phyloP scores from a whole-genome alignment of 75 land plant genomes.

The Larix kaempferi region DNA sequence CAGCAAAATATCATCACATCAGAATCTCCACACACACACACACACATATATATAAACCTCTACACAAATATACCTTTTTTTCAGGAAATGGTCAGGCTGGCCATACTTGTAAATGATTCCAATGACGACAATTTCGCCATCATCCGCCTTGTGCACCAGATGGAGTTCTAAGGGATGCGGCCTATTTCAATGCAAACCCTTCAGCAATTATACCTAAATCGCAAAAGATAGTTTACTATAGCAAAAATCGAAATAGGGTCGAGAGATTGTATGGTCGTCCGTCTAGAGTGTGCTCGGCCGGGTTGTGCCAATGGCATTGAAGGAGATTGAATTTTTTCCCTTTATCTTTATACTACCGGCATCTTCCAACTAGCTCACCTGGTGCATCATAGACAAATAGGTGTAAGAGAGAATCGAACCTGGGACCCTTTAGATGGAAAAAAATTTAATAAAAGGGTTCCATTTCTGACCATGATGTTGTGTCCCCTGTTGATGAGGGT shows the following conservation, averaged over 20 bases:
- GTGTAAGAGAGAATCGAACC: no score
- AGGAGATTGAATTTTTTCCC: constrained; percentile 27
- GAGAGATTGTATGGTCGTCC: constrained; percentile 14
- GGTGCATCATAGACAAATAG: not conserved
- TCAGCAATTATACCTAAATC: no score
- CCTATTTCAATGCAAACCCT: constrained; percentile 3
- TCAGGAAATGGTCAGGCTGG: constrained; percentile 20
- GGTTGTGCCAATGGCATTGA: constrained; percentile 65
- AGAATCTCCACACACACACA: no score
- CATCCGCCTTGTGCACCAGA: constrained; percentile 29
- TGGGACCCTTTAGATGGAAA: no score
- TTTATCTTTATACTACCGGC: constrained; percentile 28
- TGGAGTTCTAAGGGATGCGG: constrained; percentile 36
- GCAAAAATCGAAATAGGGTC: not conserved
- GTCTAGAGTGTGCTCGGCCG: constrained; percentile 78
- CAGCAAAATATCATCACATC: no score
- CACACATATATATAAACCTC: no score
- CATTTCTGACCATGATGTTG: constrained; percentile 15
- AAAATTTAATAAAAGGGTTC: no score
- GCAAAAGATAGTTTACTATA: not conserved
- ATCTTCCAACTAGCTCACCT: constrained; percentile 19
- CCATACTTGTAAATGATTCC: constrained; percentile 32
- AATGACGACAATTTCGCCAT: constrained; percentile 25
- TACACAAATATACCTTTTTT: no score
- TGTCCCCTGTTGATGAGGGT: constrained; percentile 17